These are phyloP conservation scores for Barnettozyma pratensis DNA, from an alignment of 805 yeast genomes.

Conservation along the genomic window DNA sequence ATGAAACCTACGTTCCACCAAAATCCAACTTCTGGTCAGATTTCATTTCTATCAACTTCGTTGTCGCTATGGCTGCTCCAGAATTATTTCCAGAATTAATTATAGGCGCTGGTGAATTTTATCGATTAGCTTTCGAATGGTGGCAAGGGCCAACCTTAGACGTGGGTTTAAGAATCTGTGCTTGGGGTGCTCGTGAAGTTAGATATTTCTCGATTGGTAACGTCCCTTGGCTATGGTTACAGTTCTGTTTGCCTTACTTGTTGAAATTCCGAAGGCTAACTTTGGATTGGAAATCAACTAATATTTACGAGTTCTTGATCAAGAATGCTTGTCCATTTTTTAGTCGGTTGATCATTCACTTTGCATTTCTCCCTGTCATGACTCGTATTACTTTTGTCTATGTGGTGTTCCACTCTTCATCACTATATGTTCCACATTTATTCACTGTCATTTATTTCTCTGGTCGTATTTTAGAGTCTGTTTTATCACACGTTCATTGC, in stretches of 20 bases:
- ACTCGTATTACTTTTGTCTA: conserved; percentile 96
- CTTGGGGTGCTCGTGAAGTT: conserved; percentile 52
- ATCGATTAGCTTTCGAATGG: conserved; percentile 62
- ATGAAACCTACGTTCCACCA: conserved; percentile 49
- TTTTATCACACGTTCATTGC: conserved; percentile 17
- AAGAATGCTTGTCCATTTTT: conserved; percentile 82
- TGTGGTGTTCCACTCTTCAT: no score
- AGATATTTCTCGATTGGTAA: conserved; percentile 71
- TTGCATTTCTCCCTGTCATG: conserved; percentile 90
- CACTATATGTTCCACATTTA: conserved; percentile 93
- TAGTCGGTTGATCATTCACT: conserved; percentile 85
- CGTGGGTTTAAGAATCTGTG: conserved; percentile 70
- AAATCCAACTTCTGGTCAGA: conserved; percentile 71
- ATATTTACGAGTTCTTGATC: conserved; percentile 39
- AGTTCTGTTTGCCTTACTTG: conserved; percentile 36
- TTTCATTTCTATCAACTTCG: conserved; percentile 64
- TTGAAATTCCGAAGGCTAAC: conserved; percentile 69
- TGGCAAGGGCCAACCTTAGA: conserved; percentile 86
- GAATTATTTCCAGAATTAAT: conserved; percentile 76
- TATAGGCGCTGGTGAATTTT: conserved; percentile 68
- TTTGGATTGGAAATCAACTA: conserved; percentile 37
- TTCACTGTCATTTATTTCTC: conserved; percentile 83
- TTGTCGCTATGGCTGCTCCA: conserved; percentile 85
- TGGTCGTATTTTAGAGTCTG: conserved; percentile 28
- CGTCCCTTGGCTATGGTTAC: conserved; percentile 63